A percentile compares a stretch with the other conserved stretches of the same genome.
phyloP scores from a whole-genome alignment of 768 basidiomycete genomes.

The Cystoderma amianthinum region DNA sequence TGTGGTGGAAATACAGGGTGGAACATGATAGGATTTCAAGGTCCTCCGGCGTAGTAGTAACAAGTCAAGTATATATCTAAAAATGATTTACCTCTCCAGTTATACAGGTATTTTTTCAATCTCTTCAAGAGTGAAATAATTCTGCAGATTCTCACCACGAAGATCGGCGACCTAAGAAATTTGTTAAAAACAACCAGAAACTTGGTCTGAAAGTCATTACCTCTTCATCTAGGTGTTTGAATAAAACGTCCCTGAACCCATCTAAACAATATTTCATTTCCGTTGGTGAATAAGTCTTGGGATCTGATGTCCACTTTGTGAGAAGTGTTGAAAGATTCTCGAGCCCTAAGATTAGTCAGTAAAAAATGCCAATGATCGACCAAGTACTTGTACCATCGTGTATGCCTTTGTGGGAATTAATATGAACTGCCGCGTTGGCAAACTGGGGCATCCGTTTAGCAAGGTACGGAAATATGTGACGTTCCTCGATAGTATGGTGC shows the following conservation, averaged over 20 bases:
- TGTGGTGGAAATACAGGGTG: too few species aligned
- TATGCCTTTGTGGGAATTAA: constrained; percentile 45
- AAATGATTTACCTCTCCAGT: background rate
- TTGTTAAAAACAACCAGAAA: background rate
- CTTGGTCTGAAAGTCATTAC: constrained; percentile 15
- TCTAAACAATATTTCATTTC: constrained; percentile 46
- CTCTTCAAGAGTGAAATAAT: constrained; percentile 45
- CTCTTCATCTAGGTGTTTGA: constrained; percentile 49
- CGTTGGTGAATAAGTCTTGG: constrained; percentile 38
- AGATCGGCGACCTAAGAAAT: constrained; percentile 38
- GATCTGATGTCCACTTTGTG: constrained; percentile 32
- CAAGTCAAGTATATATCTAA: too few species aligned
- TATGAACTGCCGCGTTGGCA: constrained; percentile 30
- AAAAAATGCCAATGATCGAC: background rate
- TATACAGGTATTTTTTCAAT: constrained; percentile 16
- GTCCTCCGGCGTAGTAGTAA: too few species aligned
- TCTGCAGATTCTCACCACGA: constrained; percentile 41
- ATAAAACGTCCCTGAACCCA: constrained; percentile 39
- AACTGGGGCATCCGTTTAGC: constrained; percentile 44
- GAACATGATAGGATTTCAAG: too few species aligned
- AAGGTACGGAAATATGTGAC: constrained; percentile 42
- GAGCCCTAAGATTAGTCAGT: constrained; percentile 26
- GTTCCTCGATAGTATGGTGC: constrained; percentile 53
- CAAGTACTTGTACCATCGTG: constrained; percentile 32
- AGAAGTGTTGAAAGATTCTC: constrained; percentile 32